Evolutionary conservation across 768 basidiomycete species (phyloP), one percentile per base, ranked within the genome.

Genomic region (Boletellus ananas): DNA sequence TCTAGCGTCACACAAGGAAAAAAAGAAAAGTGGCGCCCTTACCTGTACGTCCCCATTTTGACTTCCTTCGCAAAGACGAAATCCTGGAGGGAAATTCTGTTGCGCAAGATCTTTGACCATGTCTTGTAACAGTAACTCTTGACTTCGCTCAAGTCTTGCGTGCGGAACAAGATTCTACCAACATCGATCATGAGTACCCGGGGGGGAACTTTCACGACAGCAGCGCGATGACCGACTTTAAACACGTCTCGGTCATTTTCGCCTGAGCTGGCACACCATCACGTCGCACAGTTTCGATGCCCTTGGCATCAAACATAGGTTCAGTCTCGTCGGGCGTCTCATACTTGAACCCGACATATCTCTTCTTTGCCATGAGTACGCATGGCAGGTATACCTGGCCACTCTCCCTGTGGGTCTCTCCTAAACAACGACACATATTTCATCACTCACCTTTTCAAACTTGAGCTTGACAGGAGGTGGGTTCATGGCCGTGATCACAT

Each of bases 261-360:
- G 83, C 80, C 63, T 93, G 90, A 0, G 94, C 96, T 4, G 82
- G 79, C 27, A 96, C 83, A 10, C 93, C 93, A 61, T 99, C 96
- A 51, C 96, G 75, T 6, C 96, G 79, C 27, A 98, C 89, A 1
- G 94, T 97, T 70, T 99, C 96, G 46, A 99, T 97, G 1, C 96
- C 96, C 64, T 99, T 98, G 6, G 94, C 96, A 58, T 99, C 95
- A 58, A 98, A 96, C 0, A 70, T 73, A 2, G 94, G 90, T 40
- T 85, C 83, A 1, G 50, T 65, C 12, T 96, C 90, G 56, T 93
- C 88, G 0, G 85, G 79, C 46, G 72, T 78, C 68, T 99, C 96
- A 55, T 87, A 97, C 64, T 94, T 95, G 74, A 90, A 96, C 1
- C 96, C 96, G 18, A 98, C 95, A 58, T 99, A 99, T 58, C 95